phyloP scores from a whole-genome alignment of 148 eudicot genomes.

The Rhododendron ferrugineum region DNA sequence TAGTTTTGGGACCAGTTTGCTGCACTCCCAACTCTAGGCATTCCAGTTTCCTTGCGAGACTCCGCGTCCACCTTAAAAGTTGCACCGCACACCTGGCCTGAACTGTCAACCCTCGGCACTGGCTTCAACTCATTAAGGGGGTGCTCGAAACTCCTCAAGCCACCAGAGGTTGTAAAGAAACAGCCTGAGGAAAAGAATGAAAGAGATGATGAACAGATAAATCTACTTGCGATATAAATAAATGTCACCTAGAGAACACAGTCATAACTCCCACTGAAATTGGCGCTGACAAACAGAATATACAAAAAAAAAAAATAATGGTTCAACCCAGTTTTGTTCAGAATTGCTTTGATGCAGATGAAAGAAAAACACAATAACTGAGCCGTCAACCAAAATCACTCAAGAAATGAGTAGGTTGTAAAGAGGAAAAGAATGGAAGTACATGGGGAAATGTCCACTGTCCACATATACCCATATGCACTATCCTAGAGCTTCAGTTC shows the following conservation, averaged over 20 bases:
- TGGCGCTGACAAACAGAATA: neutral
- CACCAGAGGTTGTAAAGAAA: conserved; percentile 75
- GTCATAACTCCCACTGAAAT: neutral
- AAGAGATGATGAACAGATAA: neutral
- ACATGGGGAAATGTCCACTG: neutral
- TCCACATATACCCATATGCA: neutral
- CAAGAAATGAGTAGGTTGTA: neutral
- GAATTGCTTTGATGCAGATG: neutral
- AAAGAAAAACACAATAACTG: neutral
- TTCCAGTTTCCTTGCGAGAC: conserved; percentile 51
- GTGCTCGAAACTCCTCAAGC: conserved; percentile 78
- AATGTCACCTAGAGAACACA: neutral
- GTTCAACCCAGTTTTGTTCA: neutral
- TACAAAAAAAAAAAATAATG: neutral
- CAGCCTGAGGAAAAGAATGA: conserved; percentile 41
- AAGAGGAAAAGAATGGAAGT: neutral
- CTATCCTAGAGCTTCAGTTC: neutral
- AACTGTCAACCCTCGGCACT: conserved; percentile 79
- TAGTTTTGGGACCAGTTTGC: conserved; percentile 77
- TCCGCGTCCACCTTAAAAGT: conserved; percentile 67
- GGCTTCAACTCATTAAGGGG: conserved; percentile 69
- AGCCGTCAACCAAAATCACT: neutral
- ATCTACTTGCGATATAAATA: neutral
- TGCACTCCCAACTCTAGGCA: conserved; percentile 85
- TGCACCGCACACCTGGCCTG: conserved; percentile 79